Base-by-base conservation (phyloP, 1,284 basidiomycete species). In the Psilocybe mexicana region DNA sequence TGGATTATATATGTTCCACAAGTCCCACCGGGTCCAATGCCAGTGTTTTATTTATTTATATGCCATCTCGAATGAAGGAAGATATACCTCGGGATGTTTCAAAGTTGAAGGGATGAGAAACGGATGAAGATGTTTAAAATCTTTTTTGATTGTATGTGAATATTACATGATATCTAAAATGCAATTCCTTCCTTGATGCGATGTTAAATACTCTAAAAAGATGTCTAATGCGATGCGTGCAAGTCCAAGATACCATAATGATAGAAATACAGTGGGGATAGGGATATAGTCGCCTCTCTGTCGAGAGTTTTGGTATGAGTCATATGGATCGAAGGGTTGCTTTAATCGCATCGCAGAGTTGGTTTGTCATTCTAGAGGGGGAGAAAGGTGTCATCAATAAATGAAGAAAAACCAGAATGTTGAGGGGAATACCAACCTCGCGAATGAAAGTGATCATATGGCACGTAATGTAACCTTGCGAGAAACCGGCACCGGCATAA, bases 391-490 rank as follows among this genome's bases (percentile, higher is more conserved):
- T 28, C 47, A 6, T 28, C 28, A 24, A 6, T n/a, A 45, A 57
- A 52, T 51, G 52, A 18, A 25, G 1, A 23, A 48, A 42, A n/a
- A 11, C 23, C 8, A 30, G 8, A 23, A 53, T 11, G 26, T 57
- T 52, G 55, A 55, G 28, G 14, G 24, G 11, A 48, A 43, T 45
- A 74, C 83, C 69, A 42, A 85, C 83, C 59, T 79, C 76, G 52
- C 84, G 79, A 63, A 80, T 82, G 66, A 86, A 86, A 12, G 83
- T 83, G 58, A 90, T 76, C 87, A 90, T 88, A 64, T 90, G 88
- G 63, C 87, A 90, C 38, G 86, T 86, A 65, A 90, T 88, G 72
- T 89, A 90, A 14, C 87, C 88, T 65, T 86, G 84, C 23, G 82
- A 80, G 72, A 90, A 90, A 8, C 88, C 88, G 52, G 87, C 86